Percentiles rank a stretch among this genome's conserved stretches.
Conservation (phyloP, 1,284 basidiomycete genomes). For the Apiotrichum sp. region DNA sequence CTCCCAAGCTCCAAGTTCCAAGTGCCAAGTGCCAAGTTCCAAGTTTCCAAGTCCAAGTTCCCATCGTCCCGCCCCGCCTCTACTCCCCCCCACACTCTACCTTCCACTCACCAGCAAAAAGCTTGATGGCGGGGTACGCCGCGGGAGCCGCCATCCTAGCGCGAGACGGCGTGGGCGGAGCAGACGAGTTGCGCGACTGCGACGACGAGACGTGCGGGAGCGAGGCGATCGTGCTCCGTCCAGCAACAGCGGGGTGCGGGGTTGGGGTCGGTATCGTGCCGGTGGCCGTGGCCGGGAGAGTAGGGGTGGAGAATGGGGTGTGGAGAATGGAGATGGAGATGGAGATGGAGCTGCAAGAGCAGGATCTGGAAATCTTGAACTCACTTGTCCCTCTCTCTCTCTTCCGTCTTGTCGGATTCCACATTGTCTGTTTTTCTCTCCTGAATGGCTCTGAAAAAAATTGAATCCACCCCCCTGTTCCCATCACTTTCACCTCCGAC, state of each 20-base stretch:
- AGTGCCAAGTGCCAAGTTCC: not conserved
- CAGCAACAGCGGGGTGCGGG: too few species aligned
- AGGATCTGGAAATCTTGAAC: too few species aligned
- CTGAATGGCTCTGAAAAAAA: too few species aligned
- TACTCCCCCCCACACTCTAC: not conserved
- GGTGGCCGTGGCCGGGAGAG: not conserved
- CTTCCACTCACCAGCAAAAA: slow-evolving; percentile 69
- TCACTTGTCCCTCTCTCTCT: too few species aligned
- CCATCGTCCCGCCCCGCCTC: not conserved
- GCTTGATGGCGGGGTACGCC: slow-evolving; percentile 61
- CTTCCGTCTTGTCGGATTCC: too few species aligned
- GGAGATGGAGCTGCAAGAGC: too few species aligned
- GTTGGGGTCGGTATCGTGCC: too few species aligned
- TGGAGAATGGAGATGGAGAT: too few species aligned
- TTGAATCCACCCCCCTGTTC: too few species aligned
- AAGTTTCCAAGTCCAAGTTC: not conserved
- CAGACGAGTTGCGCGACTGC: not conserved
- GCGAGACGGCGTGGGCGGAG: not conserved
- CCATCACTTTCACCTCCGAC: too few species aligned
- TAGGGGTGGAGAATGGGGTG: not conserved
- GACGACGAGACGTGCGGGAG: not conserved
- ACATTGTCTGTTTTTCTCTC: too few species aligned
- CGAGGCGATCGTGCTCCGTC: not conserved
- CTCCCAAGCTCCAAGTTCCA: not conserved
- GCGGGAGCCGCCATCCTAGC: slow-evolving; percentile 36